Evolutionary conservation across 2,329 filamentous ascomycete genomes (phyloP), one percentile per base, ranked within the genome.

Genomic region (Microthyrium microscopicum): DNA sequence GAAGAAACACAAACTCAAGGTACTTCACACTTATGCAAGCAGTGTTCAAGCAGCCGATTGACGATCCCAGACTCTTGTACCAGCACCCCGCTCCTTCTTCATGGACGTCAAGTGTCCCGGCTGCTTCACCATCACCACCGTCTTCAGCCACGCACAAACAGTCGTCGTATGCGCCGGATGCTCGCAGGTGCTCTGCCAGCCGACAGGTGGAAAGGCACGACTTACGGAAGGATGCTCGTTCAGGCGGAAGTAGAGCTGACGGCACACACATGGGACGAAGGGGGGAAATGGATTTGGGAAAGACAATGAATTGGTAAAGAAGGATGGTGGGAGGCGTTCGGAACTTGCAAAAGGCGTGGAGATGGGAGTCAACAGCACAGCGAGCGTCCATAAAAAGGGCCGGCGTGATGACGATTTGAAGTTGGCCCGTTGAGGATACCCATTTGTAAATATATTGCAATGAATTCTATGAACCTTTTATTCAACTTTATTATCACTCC

Each of bases 71-170:
- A 84, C 73, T 50, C 81, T 98, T 55, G 89, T 98, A 60, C 89
- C 89, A 55, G 78, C 74, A 48, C 89, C 89, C 56, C 83, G 89
- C 63, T 95, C 87, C 50, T 98, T 95, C 81, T 98, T 98, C 82
- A 98, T 98, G 89, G 89, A 98, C 62, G 89, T 98, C 73, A 98
- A 98, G 80, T 98, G 89, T 81, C 89, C 89, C 62, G 89, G 89
- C 57, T 98, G 89, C 82, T 98, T 95, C 79, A 94, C 85, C 65
- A 98, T 98, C 76, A 98, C 89, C 64, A 98, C 89, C 64, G 89
- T 98, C 67, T 98, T 95, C 82, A 95, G 87, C 46, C 89, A 98
- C 75, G 89, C 89, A 64, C 89, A 98, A 75, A 98, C 89, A 61
- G 89, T 98, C 62, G 89, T 98, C 65, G 91, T 95, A 74, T 98